Evolutionary conservation across 257 asterid genomes (phyloP).

Genomic region (Verbena officinalis): DNA sequence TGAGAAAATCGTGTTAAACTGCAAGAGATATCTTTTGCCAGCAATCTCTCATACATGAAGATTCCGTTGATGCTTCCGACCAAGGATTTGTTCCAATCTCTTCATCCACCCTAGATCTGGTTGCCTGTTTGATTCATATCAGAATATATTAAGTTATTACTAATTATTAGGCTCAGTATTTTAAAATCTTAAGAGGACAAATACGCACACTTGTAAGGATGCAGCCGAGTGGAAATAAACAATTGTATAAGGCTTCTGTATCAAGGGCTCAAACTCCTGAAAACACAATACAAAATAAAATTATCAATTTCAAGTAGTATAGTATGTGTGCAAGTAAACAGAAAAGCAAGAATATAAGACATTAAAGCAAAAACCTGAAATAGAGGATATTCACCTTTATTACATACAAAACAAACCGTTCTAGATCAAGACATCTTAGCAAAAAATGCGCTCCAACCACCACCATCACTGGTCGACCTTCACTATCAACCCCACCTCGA

Average conservation of each 20-base stretch:
- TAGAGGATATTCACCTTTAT: constrained; percentile 66
- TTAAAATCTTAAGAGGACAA: constrained; percentile 3
- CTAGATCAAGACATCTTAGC: constrained; percentile 73
- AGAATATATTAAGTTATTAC: neutral
- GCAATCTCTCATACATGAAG: constrained; percentile 55
- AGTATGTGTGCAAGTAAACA: neutral
- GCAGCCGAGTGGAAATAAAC: constrained; percentile 84
- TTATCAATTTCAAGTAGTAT: neutral
- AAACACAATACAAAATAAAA: constrained; percentile 23
- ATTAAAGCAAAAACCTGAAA: constrained; percentile 12
- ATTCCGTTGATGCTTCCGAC: constrained; percentile 76
- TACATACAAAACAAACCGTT: constrained; percentile 59
- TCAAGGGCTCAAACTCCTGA: constrained; percentile 85
- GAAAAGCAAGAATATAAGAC: neutral
- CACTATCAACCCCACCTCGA: constrained; percentile 79
- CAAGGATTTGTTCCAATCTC: constrained; percentile 73
- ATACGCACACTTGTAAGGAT: constrained; percentile 64
- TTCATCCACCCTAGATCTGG: constrained; percentile 84
- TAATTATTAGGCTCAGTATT: neutral
- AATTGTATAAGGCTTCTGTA: constrained; percentile 75
- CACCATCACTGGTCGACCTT: constrained; percentile 80
- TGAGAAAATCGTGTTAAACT: neutral
- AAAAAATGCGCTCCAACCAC: constrained; percentile 87
- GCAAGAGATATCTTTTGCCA: neutral
- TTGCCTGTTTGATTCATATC: constrained; percentile 54